Conservation (phyloP, 768 basidiomycete species). For the Lactifluus volemus region DNA sequence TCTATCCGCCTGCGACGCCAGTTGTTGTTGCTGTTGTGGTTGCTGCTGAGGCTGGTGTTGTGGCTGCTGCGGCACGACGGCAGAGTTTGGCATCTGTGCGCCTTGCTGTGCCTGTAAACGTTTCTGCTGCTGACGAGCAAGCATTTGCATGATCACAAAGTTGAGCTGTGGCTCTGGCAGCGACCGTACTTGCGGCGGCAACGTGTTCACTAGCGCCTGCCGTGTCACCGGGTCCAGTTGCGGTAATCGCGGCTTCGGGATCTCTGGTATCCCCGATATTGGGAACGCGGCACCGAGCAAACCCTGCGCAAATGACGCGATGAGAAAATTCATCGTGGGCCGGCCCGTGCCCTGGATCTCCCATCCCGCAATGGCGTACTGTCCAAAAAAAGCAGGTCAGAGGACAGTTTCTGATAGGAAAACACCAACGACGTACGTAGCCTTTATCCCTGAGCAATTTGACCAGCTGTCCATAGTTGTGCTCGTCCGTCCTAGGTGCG, state of each 20-base stretch:
- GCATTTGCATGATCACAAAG: conserved; percentile 1
- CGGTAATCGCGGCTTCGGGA: conserved; percentile 1
- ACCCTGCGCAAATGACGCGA: conserved; percentile 13
- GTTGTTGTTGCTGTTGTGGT: conserved; percentile 8
- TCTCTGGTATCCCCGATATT: conserved; percentile 11
- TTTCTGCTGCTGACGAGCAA: background rate
- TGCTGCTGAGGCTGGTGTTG: conserved; percentile 6
- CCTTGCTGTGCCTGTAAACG: conserved; percentile 3
- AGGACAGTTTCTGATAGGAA: background rate
- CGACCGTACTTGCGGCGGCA: background rate
- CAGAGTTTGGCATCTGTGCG: background rate
- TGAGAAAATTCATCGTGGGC: conserved; percentile 11
- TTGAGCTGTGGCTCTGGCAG: conserved; percentile 7
- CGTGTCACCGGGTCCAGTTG: background rate
- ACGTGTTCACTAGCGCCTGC: background rate
- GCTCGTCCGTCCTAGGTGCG: conserved; percentile 7
- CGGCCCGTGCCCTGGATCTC: conserved; percentile 11
- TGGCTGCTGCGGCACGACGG: background rate
- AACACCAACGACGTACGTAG: background rate
- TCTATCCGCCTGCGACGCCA: background rate
- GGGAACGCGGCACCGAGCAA: conserved; percentile 16
- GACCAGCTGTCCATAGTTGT: conserved; percentile 7
- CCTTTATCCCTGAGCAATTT: conserved; percentile 14
- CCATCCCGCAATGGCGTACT: conserved; percentile 19
- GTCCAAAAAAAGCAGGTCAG: background rate